Base-by-base conservation (phyloP, 78 protist genomes). In the Bodo saltans region DNA sequence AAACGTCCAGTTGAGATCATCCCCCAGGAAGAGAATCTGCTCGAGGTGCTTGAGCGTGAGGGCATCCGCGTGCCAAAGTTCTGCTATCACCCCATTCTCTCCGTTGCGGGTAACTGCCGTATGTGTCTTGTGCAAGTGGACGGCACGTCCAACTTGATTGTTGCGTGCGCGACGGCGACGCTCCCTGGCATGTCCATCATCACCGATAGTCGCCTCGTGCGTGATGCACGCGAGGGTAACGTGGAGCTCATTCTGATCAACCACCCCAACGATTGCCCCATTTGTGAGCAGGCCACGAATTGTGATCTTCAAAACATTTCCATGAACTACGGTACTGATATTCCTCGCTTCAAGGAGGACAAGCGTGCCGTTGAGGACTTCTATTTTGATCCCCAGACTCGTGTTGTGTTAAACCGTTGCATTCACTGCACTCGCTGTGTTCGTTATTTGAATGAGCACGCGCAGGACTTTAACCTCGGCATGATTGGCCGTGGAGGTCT, bases 41-140 rank as follows among this genome's bases (percentile, higher is more conserved):
- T 76, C 40, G 81, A 76, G 37, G 81, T 76, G 39, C 35, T 68
- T 38, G 27, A 30, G 37, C 35, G 81, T 3, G 81, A 76, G 81
- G 81, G 81, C 26, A 76, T 76, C 25, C 42, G 12, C 34, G 69
- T 76, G 34, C 81, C 81, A 29, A 76, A 76, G 41, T 76, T 76
- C 25, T 76, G 81, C 52, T 76, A 76, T 67, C 81, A 76, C 69
- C 81, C 81, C 29, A 60, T 30, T 29, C 81, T 76, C 38, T 76
- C 81, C 69, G 81, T 76, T 1, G 81, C 81, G 27, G 81, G 81
- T 23, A 76, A 76, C 81, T 76, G 81, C 69, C 52, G 81, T 3
- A 76, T 76, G 81, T 76, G 81, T 40, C 12, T 76, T 68, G 81
- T 76, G 35, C 81, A 76, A 27, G 34, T 76, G 23, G 81, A 12